Evolutionary conservation across 306 rosid species (phyloP).

Genomic region (Carpinus fangiana): DNA sequence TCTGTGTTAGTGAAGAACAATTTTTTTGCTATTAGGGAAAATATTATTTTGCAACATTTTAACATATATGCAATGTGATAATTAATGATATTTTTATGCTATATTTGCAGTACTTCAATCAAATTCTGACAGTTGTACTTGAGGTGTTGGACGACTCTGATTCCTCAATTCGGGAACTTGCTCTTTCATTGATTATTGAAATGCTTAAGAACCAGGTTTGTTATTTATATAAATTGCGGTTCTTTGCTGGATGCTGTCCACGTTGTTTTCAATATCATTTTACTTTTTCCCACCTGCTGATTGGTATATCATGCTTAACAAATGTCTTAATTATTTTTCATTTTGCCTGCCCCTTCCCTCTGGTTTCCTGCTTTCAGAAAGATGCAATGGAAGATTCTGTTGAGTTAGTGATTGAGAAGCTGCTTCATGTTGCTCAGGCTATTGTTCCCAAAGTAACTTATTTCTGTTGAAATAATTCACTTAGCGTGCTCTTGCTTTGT

Average conservation of each 20-base stretch:
- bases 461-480: constrained; percentile 18
- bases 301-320: constrained; percentile 4
- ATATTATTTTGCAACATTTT: constrained; percentile 13
- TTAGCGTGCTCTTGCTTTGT: constrained; percentile 8
- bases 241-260: constrained; percentile 18
- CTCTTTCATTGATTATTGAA: constrained; percentile 73
- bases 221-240: background rate
- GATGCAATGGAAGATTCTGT: constrained; percentile 91
- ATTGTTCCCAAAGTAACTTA: constrained; percentile 67
- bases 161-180: constrained; percentile 77
- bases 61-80: constrained; percentile 14
- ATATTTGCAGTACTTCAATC: constrained; percentile 92
- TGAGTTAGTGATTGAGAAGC: constrained; percentile 90
- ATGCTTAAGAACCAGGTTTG: constrained; percentile 93
- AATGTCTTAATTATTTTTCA: background rate
- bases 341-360: background rate
- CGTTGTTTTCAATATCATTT: constrained; percentile 3
- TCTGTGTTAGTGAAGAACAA: constrained; percentile 16
- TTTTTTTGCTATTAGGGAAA: background rate
- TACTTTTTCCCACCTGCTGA: background rate
- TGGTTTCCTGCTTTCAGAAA: constrained; percentile 55
- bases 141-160: constrained; percentile 93
- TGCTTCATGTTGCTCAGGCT: constrained; percentile 86
- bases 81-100: constrained; percentile 35
- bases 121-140: constrained; percentile 84